Percentiles rank a stretch among this genome's conserved stretches.
phyloP scores from a whole-genome alignment of 108 stramenopile species.

The Discostella stelligeroides region DNA sequence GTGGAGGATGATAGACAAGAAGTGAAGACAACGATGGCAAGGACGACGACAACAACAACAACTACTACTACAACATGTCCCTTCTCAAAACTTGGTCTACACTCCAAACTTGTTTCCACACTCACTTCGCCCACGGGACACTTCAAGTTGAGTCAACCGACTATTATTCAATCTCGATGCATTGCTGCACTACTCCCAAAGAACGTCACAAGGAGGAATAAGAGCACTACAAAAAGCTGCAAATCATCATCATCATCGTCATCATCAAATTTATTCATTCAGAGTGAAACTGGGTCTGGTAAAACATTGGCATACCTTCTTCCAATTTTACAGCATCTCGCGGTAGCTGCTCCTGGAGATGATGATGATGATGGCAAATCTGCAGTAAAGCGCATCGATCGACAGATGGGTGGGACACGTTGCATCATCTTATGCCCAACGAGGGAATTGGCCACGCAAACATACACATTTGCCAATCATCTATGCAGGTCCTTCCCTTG shows the following conservation, averaged over 20 bases:
- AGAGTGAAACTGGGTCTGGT: constrained; percentile 92
- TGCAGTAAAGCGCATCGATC: too few relatives aligned
- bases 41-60: constrained; percentile 15
- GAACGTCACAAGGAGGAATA: constrained; percentile 18
- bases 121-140: constrained; percentile 40
- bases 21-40: not conserved
- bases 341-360: constrained; percentile 32
- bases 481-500: constrained; percentile 76
- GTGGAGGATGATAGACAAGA: not conserved
- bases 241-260: too few relatives aligned
- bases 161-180: constrained; percentile 68
- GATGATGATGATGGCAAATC: too few relatives aligned
- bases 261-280: constrained; percentile 89
- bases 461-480: constrained; percentile 56
- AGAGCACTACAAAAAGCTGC: too few relatives aligned
- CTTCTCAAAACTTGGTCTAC: constrained; percentile 49
- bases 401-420: too few relatives aligned
- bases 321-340: constrained; percentile 46
- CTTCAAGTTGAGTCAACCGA: constrained; percentile 64
- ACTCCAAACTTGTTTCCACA: constrained; percentile 54
- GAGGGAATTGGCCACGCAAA: constrained; percentile 93
- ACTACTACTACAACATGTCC: constrained; percentile 19
- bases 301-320: constrained; percentile 45
- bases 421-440: constrained; percentile 48
- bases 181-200: constrained; percentile 40